Evolutionary conservation across 2,329 filamentous ascomycete species (phyloP), one percentile per base, ranked within the genome.

Genomic region (Colletotrichum gloeosporioides): DNA sequence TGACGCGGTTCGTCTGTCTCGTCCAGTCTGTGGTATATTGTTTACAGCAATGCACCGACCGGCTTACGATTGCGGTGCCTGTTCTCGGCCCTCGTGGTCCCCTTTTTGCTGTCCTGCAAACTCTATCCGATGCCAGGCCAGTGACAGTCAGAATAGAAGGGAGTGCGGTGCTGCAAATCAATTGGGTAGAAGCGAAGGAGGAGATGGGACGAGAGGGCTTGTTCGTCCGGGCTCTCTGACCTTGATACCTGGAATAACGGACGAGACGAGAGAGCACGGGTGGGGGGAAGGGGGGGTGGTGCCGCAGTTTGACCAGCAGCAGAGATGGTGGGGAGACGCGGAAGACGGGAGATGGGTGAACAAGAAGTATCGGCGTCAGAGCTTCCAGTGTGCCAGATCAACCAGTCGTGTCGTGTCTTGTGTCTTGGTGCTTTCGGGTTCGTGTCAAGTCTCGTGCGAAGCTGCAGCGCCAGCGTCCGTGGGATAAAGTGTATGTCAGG

Each of bases 271-370:
- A n/a, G 57, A 8, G 61, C 27, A 49, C 22, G 29, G 27, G 29
- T 31, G 29, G 39, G 22, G 39, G 44, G 39, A 16, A 16, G 22
- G 36, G 29, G 27, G 69, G 25, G 36, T 22, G 68, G 59, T 61
- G 49, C 25, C 16, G 67, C 25, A 55, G 53, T 61, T 61, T 36
- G 34, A 9, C 65, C 34, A 75, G 36, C 61, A 27, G 32, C 66
- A 75, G 59, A 70, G 57, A 73, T 75, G 73, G 61, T 70, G 55
- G 71, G 71, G 71, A 75, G 70, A 61, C 34, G 71, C 62, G 71
- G 36, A 39, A 77, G 44, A 53, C 44, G n/a, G 44, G 44, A 53
- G 71, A 67, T 69, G 71, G 71, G 61, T 69, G 71, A 66, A 73
- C 64, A 53, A 75, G 65, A 71, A n/a, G 75, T 70, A 53, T 53